phyloP scores from a whole-genome alignment of 768 basidiomycete genomes.

The Tephrocybe rancida region DNA sequence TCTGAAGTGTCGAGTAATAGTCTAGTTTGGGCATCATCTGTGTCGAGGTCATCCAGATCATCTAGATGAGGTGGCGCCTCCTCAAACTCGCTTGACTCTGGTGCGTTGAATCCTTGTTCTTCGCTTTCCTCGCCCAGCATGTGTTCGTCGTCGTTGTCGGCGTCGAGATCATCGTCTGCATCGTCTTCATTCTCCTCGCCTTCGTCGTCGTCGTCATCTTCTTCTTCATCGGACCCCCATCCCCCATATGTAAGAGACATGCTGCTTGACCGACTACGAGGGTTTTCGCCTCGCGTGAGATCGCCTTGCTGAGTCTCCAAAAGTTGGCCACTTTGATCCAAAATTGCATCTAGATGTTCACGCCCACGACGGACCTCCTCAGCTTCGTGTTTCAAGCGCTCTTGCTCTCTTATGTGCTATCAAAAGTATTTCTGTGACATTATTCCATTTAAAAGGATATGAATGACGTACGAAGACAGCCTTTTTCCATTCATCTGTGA shows the following conservation, averaged over 20 bases:
- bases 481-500: conserved; percentile 84
- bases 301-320: conserved; percentile 83
- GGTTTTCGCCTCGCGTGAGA: conserved; percentile 51
- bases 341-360: conserved; percentile 86
- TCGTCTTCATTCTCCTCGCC: conserved; percentile 32
- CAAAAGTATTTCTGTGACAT: too few species aligned
- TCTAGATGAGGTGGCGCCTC: not conserved
- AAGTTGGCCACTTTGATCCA: conserved; percentile 87
- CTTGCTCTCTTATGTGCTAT: conserved; percentile 76
- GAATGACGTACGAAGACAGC: conserved; percentile 71
- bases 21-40: conserved; percentile 14
- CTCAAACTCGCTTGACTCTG: not conserved
- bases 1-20: conserved; percentile 16
- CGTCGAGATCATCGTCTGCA: conserved; percentile 36
- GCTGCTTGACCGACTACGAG: conserved; percentile 61
- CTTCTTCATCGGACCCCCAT: conserved; percentile 40
- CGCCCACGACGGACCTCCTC: conserved; percentile 82
- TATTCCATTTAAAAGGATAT: too few species aligned
- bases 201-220: conserved; percentile 36
- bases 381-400: conserved; percentile 61
- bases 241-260: conserved; percentile 34
- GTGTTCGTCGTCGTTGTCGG: conserved; percentile 19
- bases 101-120: conserved; percentile 9
- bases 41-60: conserved; percentile 7
- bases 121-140: conserved; percentile 12